phyloP scores from a whole-genome alignment of 2,329 filamentous ascomycete species.

The Aspergillus ibericus region DNA sequence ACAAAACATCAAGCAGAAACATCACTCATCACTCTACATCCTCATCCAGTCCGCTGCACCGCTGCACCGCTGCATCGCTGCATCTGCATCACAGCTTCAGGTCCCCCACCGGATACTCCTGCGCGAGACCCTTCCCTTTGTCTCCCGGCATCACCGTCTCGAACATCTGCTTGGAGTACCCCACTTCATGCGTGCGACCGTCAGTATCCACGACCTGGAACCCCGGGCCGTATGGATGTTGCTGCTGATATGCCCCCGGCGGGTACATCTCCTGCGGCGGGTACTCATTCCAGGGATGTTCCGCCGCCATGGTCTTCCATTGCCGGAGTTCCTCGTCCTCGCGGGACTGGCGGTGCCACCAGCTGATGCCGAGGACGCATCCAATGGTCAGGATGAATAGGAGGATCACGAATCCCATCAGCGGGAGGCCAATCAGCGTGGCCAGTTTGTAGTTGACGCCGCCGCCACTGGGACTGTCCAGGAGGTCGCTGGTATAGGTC shows the following conservation, averaged over 20 bases:
- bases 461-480: slow-evolving; percentile 12
- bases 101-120: neutral
- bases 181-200: slow-evolving; percentile 24
- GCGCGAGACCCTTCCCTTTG: slow-evolving; percentile 6
- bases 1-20: neutral
- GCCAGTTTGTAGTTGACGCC: slow-evolving; percentile 34
- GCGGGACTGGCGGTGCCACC: slow-evolving; percentile 39
- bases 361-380: slow-evolving; percentile 46
- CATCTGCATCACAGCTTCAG: slow-evolving; percentile 1
- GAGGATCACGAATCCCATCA: slow-evolving; percentile 44
- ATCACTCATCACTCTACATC: neutral
- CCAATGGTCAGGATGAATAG: slow-evolving; percentile 32
- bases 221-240: slow-evolving; percentile 15
- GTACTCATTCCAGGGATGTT: neutral
- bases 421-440: slow-evolving; percentile 45
- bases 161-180: slow-evolving; percentile 8
- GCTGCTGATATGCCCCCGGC: slow-evolving; percentile 12
- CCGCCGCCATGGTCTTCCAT: slow-evolving; percentile 4
- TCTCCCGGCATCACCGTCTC: slow-evolving; percentile 13
- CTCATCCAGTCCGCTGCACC: no score
- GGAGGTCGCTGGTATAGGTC: slow-evolving; percentile 28
- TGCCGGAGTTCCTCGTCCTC: slow-evolving; percentile 28
- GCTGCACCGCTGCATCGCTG: no score
- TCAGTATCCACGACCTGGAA: slow-evolving; percentile 30
- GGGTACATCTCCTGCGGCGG: slow-evolving; percentile 15